These are phyloP conservation scores for Penicillium ucsense DNA, from an alignment of 495 filamentous ascomycete species.

Conservation along the genomic window DNA sequence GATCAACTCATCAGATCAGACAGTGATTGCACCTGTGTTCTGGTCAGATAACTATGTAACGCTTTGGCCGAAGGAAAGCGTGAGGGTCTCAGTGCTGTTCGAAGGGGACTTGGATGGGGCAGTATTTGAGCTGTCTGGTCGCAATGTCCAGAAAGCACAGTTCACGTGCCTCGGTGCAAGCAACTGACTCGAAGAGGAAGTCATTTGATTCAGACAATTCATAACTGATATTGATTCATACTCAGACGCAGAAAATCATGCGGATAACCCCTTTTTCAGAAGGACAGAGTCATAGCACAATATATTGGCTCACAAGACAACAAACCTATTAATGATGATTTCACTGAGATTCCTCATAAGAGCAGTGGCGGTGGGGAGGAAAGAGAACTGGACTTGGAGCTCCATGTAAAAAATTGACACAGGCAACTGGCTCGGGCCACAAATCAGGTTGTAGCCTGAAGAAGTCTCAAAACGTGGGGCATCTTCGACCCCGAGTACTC, in stretches of 20 bases:
- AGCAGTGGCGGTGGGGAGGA: too few species aligned
- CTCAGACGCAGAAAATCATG: background rate
- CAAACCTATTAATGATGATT: too few species aligned
- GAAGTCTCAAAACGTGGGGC: conserved; percentile 9
- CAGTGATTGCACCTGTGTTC: conserved; percentile 41
- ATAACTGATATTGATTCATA: background rate
- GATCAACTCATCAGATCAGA: conserved; percentile 20
- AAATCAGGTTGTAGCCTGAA: conserved; percentile 3
- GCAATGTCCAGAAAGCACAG: conserved; percentile 1
- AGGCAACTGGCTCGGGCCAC: too few species aligned
- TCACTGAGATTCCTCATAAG: too few species aligned
- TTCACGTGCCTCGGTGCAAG: background rate
- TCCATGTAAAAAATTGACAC: background rate
- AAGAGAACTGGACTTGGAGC: background rate
- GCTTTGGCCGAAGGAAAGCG: conserved; percentile 46
- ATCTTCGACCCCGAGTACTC: conserved; percentile 19
- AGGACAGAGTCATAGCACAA: background rate
- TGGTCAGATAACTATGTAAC: conserved; percentile 59
- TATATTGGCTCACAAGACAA: too few species aligned
- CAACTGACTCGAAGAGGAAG: too few species aligned
- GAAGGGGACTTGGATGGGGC: conserved; percentile 5
- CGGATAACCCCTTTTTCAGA: background rate
- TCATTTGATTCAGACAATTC: too few species aligned
- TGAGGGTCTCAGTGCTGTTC: conserved; percentile 21
- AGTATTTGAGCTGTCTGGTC: background rate